Base-by-base conservation (phyloP, 202 grass and related monocot genomes). In the Carex sylvatica region DNA sequence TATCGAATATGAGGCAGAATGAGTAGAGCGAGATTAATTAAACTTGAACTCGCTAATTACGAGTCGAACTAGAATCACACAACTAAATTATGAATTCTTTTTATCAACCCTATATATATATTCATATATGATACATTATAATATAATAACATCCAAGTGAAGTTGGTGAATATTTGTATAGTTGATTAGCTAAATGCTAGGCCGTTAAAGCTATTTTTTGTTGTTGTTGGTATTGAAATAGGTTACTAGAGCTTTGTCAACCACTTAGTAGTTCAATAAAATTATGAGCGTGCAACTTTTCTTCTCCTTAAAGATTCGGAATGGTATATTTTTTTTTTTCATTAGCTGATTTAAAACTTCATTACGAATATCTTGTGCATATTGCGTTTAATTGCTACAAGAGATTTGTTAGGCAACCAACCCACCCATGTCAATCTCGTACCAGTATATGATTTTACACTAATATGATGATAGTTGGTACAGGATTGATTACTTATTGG, bases 381-480 rank as follows among this genome's bases (percentile, higher is more conserved):
- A 38, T 56, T 55, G 71, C 49, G 7, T 75, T 55, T 24, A 75
- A 46, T 75, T 55, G 24, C 26, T 75, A 0, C 26, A 33, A 51
- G 71, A 52, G 44, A 31, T 52, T 74, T 75, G 24, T 33, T 75
- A 54, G 49, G 49, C 71, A 75, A 55, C 71, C 22, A 70, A 70
- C 35, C 49, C 5, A 74, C 35, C 49, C 5, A 74, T 55, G 24
- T 74, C 22, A 54, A 74, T 74, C 22, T 52, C 12, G 23, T 4
- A 74, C 54, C 71, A 31, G 49, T 42, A 13, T 75, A 55, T 75
- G 68, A 75, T 53, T 3, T 33, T 35, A n/a, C 51, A 18, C 49
- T 76, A 75, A 28, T 31, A 31, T 16, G 49, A 33, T 76, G 51
- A 15, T 76, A n/a, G 72, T 76, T 54, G 72, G 72, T 76, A 47